Base-by-base conservation (phyloP, 257 asterid species). In the Galeopsis tetrahit region DNA sequence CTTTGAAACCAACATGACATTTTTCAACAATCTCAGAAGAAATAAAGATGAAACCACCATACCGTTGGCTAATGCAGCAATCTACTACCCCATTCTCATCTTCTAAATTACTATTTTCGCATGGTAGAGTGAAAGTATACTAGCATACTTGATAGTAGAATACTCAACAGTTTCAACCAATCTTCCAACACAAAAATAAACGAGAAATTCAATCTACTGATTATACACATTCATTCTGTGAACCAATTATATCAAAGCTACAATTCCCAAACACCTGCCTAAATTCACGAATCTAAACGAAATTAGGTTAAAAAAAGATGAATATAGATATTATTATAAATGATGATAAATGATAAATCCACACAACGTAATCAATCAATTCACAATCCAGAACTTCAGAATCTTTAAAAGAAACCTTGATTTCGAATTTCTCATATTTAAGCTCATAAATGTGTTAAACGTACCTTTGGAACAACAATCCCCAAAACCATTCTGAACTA, bases 381-480 rank as follows among this genome's bases (percentile, higher is more conserved):
- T 0, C 9, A 13, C 56, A 40, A 40, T 8, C 17, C 13, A 59
- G 3, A 17, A 56, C 10, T 14, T 33, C 43, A 36, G 14, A 13
- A 42, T 63, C 38, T 39, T 39, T 5, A 4, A 14, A 46, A 51
- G 70, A 65, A 60, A 46, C 79, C 75, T 75, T 65, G 53, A 68
- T 46, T 10, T 46, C 40, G 58, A 48, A 7, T 11, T 6, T 36
- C 21, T 51, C 14, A 0, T 10, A 31, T 58, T 46, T 55, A 14
- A 21, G 28, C 31, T 10, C 21, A 48, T 1, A 31, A 8, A 75
- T 39, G 38, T 13, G 55, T 21, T 48, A 56, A 43, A 6, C 68
- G 86, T 64, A 95, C 99, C 97, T 77, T 83, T 36, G 72, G 88
- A 84, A 67, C 55, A 72, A 64, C 89, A 78, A 68, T 55, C 81